Base-by-base conservation (phyloP, 768 basidiomycete species). In the Mrakia blollopis region DNA sequence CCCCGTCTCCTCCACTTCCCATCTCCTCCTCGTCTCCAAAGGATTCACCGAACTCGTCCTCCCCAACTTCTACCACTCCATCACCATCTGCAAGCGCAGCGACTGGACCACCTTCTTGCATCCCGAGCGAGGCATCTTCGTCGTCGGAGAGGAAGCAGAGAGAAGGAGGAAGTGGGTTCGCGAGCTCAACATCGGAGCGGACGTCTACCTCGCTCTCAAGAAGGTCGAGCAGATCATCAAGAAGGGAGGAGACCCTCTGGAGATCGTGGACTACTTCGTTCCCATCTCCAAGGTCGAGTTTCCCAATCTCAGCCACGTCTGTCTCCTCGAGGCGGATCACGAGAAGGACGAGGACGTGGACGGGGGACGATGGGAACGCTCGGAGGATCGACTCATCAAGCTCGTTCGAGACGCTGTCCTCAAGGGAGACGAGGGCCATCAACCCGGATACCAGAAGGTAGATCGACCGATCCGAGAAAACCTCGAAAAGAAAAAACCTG, bases 131-230 rank as follows among this genome's bases (percentile, higher is more conserved):
- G 30, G 32, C n/a, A 35, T 30, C 63, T 30, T 65, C 63, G 28
- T 57, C 8, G 57, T n/a, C 57, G 57, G 57, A 25, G 57, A 10
- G 57, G 57, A 57, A 10, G 57, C 57, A n/a, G 4, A 57, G 57
- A 57, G 28, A 28, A 57, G 28, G 57, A 25, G 57, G 28, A 11
- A 11, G 0, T 57, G 57, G 57, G 57, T 57, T 9, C 28, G 13
- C 25, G 57, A 57, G 57, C 57, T 57, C 57, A 57, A 65, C 63
- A 65, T 39, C 30, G 32, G 10, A 25, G 63, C 63, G 63, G 63
- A 35, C 32, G 63, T 35, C 16, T 65, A 18, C 63, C 28, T 65
- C 32, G 63, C 63, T 14, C 10, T 65, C 32, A 57, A 57, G 57
- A 21, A 16, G n/a, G 10, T 65, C 63, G 63, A 65, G 16, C 23